Conservation (phyloP, 1,139 yeast genomes). For the Scheffersomyces segobiensis region DNA sequence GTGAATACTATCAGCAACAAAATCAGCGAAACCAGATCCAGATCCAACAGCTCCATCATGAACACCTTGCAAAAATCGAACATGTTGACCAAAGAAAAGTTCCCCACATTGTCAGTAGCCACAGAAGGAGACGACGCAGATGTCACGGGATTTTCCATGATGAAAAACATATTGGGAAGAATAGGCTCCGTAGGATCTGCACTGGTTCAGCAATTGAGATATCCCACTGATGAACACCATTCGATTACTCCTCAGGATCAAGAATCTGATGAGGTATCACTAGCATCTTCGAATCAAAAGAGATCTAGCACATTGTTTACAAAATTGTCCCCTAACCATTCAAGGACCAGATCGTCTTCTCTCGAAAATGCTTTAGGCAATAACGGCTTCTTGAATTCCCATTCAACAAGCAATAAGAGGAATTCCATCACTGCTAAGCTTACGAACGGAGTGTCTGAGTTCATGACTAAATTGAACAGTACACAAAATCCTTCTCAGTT, state of each 20-base stretch:
- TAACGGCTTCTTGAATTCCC: background rate
- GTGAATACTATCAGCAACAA: constrained; percentile 36
- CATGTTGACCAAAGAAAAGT: constrained; percentile 23
- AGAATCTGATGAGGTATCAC: constrained; percentile 1
- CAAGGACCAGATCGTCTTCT: constrained; percentile 42
- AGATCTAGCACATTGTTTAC: constrained; percentile 30
- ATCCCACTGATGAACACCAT: constrained; percentile 6
- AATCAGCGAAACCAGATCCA: constrained; percentile 33
- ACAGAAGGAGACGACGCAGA: constrained; percentile 15
- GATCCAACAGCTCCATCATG: constrained; percentile 33
- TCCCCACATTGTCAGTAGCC: constrained; percentile 23
- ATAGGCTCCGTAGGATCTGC: constrained; percentile 36
- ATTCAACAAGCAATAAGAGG: constrained; percentile 16
- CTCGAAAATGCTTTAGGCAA: constrained; percentile 19
- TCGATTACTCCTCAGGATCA: constrained; percentile 11
- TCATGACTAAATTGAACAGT: constrained; percentile 42
- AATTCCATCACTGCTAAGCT: constrained; percentile 43
- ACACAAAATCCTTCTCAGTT: constrained; percentile 8
- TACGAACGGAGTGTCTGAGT: constrained; percentile 40
- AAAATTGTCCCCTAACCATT: constrained; percentile 33
- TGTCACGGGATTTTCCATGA: constrained; percentile 25
- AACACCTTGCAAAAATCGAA: constrained; percentile 20
- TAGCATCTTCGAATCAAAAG: constrained; percentile 11
- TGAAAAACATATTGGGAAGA: constrained; percentile 38
- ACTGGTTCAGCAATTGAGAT: constrained; percentile 19